These are phyloP conservation scores for Leccinum variicolor DNA, from an alignment of 768 basidiomycete species.

Conservation along the genomic window DNA sequence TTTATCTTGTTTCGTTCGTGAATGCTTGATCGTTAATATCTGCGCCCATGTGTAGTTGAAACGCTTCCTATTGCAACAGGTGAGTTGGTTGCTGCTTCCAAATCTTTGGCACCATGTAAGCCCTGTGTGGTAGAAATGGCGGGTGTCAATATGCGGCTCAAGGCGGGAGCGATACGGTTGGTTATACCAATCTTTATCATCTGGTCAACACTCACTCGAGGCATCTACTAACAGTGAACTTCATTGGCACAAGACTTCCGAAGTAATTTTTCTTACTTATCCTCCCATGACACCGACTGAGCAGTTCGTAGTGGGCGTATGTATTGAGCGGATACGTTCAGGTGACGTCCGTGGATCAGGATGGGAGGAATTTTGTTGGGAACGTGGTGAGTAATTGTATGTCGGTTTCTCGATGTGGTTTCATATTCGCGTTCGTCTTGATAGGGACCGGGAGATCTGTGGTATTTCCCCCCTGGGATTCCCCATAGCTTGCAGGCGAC, in stretches of 20 bases:
- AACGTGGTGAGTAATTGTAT: conserved; percentile 37
- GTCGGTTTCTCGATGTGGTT: not conserved
- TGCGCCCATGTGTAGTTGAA: conserved; percentile 20
- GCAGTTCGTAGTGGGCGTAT: conserved; percentile 42
- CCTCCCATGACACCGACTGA: not conserved
- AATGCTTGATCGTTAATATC: not conserved
- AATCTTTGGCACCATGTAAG: not conserved
- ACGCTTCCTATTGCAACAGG: conserved; percentile 37
- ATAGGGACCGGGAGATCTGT: conserved; percentile 42
- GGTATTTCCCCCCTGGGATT: conserved; percentile 54
- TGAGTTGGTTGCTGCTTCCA: conserved; percentile 15
- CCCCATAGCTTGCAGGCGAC: conserved; percentile 55
- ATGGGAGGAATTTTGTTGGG: conserved; percentile 45
- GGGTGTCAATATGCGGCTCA: conserved; percentile 37
- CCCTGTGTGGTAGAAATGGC: conserved; percentile 7
- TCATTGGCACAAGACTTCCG: conserved; percentile 40
- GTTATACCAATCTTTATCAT: not conserved
- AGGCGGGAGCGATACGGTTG: conserved; percentile 37
- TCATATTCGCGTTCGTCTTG: conserved; percentile 14
- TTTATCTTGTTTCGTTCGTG: not conserved
- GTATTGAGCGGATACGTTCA: conserved; percentile 43
- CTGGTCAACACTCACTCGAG: not conserved
- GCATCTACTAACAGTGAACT: conserved; percentile 30
- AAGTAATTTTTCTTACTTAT: conserved; percentile 5
- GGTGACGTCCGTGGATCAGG: conserved; percentile 44